Evolutionary conservation across 2,329 filamentous ascomycete species (phyloP).

Genomic region (Fusarium sp.): DNA sequence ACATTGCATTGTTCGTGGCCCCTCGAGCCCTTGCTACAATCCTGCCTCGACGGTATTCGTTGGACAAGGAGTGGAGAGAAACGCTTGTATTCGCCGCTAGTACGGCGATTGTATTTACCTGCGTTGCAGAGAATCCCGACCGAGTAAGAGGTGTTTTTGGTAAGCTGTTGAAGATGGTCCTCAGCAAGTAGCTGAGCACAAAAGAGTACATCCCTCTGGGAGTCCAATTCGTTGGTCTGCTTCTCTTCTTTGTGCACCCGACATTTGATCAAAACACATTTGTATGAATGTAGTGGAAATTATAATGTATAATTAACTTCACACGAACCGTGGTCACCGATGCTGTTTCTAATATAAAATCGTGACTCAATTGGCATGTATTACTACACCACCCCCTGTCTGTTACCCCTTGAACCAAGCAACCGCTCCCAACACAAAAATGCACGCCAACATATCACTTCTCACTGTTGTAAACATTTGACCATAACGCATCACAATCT

Average conservation of each 20-base stretch:
- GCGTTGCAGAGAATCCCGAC: constrained; percentile 70
- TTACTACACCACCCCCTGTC: neutral
- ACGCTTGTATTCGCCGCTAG: constrained; percentile 74
- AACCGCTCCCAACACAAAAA: constrained; percentile 78
- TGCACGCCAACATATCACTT: constrained; percentile 78
- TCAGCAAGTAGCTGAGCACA: constrained; percentile 52
- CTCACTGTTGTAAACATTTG: constrained; percentile 79
- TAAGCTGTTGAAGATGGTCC: constrained; percentile 65
- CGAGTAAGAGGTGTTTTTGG: constrained; percentile 78
- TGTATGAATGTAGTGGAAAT: neutral
- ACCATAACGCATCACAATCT: constrained; percentile 72
- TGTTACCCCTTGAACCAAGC: constrained; percentile 56
- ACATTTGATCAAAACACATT: neutral
- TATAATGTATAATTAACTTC: constrained; percentile 32
- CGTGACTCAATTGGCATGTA: constrained; percentile 20
- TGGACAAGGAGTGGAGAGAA: constrained; percentile 75
- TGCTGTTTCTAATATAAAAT: neutral
- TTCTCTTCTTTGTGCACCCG: neutral
- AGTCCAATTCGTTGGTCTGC: neutral
- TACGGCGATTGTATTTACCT: constrained; percentile 77
- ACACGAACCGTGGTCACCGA: neutral
- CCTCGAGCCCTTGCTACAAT: constrained; percentile 81
- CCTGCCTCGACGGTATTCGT: constrained; percentile 75
- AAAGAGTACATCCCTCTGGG: neutral
- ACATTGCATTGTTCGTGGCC: constrained; percentile 84